Conservation (phyloP, 192 early-diverging fungal genomes). For the Dispira parvispora region DNA sequence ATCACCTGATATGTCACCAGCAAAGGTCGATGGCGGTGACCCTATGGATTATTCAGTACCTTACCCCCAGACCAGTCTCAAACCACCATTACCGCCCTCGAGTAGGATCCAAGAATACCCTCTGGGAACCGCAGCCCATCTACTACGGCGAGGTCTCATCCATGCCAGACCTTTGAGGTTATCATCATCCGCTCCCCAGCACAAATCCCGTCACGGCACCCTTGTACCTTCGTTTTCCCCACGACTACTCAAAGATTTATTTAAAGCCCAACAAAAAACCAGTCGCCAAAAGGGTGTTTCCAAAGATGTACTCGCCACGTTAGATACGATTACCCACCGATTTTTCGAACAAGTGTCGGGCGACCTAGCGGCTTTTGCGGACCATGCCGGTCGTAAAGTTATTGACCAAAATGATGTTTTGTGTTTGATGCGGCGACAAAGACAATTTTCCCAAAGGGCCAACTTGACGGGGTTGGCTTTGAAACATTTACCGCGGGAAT, state of each 20-base stretch:
- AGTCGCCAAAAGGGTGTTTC: not conserved
- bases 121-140: too few species aligned
- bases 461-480: not conserved
- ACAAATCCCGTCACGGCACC: not conserved
- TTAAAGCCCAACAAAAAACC: not conserved
- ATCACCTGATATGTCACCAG: too few species aligned
- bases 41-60: too few species aligned
- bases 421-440: not conserved
- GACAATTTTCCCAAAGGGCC: not conserved
- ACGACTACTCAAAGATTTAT: not conserved
- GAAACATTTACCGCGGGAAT: constrained; percentile 1
- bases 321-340: not conserved
- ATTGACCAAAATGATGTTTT: constrained; percentile 1
- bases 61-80: too few species aligned
- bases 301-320: not conserved
- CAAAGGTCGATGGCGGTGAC: too few species aligned
- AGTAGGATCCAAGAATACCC: too few species aligned
- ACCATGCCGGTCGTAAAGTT: not conserved
- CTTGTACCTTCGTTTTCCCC: not conserved
- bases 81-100: too few species aligned
- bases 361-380: not conserved
- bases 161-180: not conserved
- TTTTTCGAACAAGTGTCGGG: not conserved
- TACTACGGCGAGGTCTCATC: not conserved
- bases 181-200: not conserved